phyloP scores from a whole-genome alignment of 2,329 filamentous ascomycete genomes.

The Biscogniauxia mediterranea region DNA sequence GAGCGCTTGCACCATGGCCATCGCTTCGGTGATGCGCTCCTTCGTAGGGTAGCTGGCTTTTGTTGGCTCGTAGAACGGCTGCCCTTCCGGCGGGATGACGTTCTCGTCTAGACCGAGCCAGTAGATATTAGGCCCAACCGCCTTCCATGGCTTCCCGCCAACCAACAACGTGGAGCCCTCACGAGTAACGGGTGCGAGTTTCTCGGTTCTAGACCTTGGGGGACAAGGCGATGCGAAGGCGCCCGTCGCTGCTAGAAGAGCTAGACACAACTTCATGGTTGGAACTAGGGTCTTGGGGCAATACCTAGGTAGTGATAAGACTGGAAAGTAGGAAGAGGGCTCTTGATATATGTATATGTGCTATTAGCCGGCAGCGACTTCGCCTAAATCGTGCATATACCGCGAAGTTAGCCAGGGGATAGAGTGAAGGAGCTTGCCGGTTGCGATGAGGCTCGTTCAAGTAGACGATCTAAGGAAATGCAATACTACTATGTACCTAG shows the following conservation, averaged over 20 bases:
- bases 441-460: constrained; percentile 1
- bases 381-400: background rate
- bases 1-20: constrained; percentile 43
- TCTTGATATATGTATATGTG: background rate
- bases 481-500: background rate
- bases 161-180: constrained; percentile 37
- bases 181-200: constrained; percentile 34
- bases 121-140: constrained; percentile 48
- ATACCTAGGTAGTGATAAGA: background rate
- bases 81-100: constrained; percentile 41
- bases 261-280: constrained; percentile 15
- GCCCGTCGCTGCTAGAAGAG: constrained; percentile 14
- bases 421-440: background rate
- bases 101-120: constrained; percentile 52
- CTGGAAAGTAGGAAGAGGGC: background rate
- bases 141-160: constrained; percentile 41
- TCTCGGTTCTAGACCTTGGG: constrained; percentile 1
- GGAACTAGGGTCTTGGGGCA: background rate
- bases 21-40: constrained; percentile 44
- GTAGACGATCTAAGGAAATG: background rate
- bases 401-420: background rate
- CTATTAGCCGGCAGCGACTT: background rate
- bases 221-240: constrained; percentile 12
- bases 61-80: constrained; percentile 43
- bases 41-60: constrained; percentile 46